phyloP scores from a whole-genome alignment of 2,329 filamentous ascomycete species.

The Tolypocladium tropicale region DNA sequence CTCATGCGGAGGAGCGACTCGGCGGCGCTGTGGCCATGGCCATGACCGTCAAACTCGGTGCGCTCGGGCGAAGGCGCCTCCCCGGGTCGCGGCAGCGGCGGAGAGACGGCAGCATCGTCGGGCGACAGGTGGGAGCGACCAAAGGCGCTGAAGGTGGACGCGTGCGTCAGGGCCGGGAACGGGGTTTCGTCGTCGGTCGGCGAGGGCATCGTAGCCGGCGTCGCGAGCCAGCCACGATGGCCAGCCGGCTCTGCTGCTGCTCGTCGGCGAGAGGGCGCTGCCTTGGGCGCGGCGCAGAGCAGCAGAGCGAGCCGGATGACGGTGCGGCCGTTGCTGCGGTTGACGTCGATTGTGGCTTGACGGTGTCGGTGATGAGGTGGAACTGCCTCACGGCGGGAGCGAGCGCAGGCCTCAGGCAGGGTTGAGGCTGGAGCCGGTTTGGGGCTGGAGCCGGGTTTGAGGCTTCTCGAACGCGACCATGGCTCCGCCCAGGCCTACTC shows the following conservation, averaged over 20 bases:
- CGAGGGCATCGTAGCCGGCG: slow-evolving; percentile 18
- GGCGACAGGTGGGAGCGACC: slow-evolving; percentile 66
- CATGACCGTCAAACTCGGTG: slow-evolving; percentile 11
- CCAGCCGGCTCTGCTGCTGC: too few relatives aligned
- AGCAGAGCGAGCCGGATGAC: too few relatives aligned
- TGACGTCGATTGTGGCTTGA: not conserved
- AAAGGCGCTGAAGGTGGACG: slow-evolving; percentile 19
- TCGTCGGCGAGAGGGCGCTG: not conserved
- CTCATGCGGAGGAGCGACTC: slow-evolving; percentile 26
- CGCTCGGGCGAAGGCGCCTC: slow-evolving; percentile 8
- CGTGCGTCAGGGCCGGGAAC: slow-evolving; percentile 21
- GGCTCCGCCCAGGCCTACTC: not conserved
- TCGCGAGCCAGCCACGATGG: too few relatives aligned
- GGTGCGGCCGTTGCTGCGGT: not conserved
- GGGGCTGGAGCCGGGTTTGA: not conserved
- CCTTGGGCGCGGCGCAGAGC: too few relatives aligned
- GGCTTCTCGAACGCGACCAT: not conserved
- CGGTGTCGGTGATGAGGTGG: not conserved
- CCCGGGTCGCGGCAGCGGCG: slow-evolving; percentile 29
- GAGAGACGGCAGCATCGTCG: slow-evolving; percentile 71
- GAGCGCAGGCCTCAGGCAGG: not conserved
- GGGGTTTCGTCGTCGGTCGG: slow-evolving; percentile 28
- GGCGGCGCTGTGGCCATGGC: slow-evolving; percentile 23
- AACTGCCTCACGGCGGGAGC: not conserved
- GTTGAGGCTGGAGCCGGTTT: not conserved